A percentile compares a stretch with the other conserved stretches of the same genome.
These are phyloP conservation scores for Paecilomyces niveus DNA, from an alignment of 2,329 filamentous ascomycete species.

Conservation along the genomic window DNA sequence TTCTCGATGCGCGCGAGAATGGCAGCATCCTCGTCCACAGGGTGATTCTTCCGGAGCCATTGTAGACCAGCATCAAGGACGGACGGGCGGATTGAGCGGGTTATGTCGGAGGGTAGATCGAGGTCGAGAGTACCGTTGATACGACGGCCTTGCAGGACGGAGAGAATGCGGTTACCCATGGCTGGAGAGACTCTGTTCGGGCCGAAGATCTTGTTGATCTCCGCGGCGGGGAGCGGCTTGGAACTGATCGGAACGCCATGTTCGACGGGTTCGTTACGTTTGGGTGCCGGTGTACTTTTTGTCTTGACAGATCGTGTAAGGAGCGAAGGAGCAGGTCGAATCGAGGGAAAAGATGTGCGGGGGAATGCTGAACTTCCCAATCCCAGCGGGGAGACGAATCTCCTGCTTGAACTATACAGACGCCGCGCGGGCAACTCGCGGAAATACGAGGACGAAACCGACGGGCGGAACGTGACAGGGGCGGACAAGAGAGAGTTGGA, in stretches of 20 bases:
- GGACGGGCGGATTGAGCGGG: slow-evolving; percentile 20
- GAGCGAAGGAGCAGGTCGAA: not conserved
- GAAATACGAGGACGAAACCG: not conserved
- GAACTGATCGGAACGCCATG: slow-evolving; percentile 20
- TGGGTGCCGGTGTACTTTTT: not conserved
- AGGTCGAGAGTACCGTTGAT: slow-evolving; percentile 39
- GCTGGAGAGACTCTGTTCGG: slow-evolving; percentile 17
- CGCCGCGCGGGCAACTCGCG: not conserved
- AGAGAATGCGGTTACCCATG: slow-evolving; percentile 31
- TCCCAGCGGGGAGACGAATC: not conserved
- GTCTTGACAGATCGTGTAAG: slow-evolving; percentile 2
- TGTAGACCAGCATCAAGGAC: slow-evolving; percentile 30
- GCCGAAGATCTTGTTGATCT: slow-evolving; percentile 31
- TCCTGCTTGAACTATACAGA: not conserved
- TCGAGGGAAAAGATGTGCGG: slow-evolving; percentile 1
- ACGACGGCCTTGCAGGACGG: slow-evolving; percentile 37
- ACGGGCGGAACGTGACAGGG: slow-evolving; percentile 8
- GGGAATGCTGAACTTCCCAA: not conserved
- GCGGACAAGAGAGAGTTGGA: slow-evolving; percentile 15
- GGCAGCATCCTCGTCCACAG: slow-evolving; percentile 42
- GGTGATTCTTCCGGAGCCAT: slow-evolving; percentile 36
- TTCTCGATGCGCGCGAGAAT: slow-evolving; percentile 39
- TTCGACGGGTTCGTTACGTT: slow-evolving; percentile 12
- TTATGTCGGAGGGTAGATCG: slow-evolving; percentile 33
- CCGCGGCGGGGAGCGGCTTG: slow-evolving; percentile 23